These are phyloP conservation scores for Polysphondylium violaceum DNA, from an alignment of 78 protist genomes.

Conservation along the genomic window DNA sequence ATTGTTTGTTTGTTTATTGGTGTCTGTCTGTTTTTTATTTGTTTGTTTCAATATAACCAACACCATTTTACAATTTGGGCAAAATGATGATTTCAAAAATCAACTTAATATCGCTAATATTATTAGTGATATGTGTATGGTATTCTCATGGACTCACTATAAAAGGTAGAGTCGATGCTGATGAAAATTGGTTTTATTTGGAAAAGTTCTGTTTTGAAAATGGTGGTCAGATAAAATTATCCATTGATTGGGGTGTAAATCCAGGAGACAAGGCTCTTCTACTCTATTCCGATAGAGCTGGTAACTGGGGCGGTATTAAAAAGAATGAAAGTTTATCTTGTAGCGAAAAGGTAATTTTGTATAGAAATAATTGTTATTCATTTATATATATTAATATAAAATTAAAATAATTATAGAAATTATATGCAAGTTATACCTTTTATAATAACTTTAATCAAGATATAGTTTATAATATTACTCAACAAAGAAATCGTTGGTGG, in stretches of 20 bases:
- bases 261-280: neutral
- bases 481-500: constrained; percentile 53
- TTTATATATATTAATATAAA: neutral
- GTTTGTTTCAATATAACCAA: neutral
- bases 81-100: neutral
- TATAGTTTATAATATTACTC: too few relatives aligned
- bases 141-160: neutral
- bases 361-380: neutral
- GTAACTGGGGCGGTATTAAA: constrained; percentile 8
- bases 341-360: neutral
- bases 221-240: neutral
- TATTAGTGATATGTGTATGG: neutral
- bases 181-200: neutral
- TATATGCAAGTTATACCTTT: too few relatives aligned
- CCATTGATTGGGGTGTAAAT: neutral
- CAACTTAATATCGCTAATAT: neutral
- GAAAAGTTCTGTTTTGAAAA: constrained; percentile 47
- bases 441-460: too few relatives aligned
- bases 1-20: too few relatives aligned
- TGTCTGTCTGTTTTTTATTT: too few relatives aligned
- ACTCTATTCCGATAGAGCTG: constrained; percentile 13
- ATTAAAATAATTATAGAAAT: too few relatives aligned
- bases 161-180: neutral
- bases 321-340: too few relatives aligned
- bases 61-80: neutral